Conservation (phyloP, 1,284 basidiomycete species). For the Phellopilus nigrolimitatus region DNA sequence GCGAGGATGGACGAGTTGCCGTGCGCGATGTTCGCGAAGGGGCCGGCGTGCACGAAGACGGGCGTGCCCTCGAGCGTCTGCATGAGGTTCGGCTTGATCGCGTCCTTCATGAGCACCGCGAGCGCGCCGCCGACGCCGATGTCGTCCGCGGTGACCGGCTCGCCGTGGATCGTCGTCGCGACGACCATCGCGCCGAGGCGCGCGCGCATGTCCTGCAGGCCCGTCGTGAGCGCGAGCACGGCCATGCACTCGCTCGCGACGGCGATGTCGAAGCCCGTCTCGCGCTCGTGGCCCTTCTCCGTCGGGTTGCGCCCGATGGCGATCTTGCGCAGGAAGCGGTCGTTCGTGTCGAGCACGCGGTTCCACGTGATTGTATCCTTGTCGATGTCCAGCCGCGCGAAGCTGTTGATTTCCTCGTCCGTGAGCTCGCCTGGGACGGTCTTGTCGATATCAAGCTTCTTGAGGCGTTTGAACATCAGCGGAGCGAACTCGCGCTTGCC, state of each 20-base stretch:
- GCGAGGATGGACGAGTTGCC: slow-evolving; percentile 99
- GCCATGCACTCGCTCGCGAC: slow-evolving; percentile 99
- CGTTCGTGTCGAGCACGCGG: slow-evolving; percentile 95
- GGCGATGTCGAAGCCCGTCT: slow-evolving; percentile 94
- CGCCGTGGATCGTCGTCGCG: slow-evolving; percentile 88
- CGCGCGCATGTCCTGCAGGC: slow-evolving; percentile 89
- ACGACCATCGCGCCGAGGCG: slow-evolving; percentile 94
- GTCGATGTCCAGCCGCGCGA: slow-evolving; percentile 92
- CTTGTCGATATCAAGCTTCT: slow-evolving; percentile 96
- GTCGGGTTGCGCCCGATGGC: slow-evolving; percentile 88
- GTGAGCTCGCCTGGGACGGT: slow-evolving; percentile 91
- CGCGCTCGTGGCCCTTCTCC: slow-evolving; percentile 86
- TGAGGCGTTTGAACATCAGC: slow-evolving; percentile 91
- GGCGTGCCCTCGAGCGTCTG: slow-evolving; percentile 98
- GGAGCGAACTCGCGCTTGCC: slow-evolving; percentile 93
- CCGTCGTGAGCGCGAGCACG: slow-evolving; percentile 87
- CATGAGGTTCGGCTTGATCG: slow-evolving; percentile 99
- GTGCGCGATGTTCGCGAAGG: slow-evolving; percentile 99
- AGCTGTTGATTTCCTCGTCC: slow-evolving; percentile 86
- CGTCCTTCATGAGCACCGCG: slow-evolving; percentile 97
- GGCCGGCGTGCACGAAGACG: slow-evolving; percentile 98
- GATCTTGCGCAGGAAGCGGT: slow-evolving; percentile 94
- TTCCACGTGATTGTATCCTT: slow-evolving; percentile 95
- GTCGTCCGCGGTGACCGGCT: slow-evolving; percentile 95
- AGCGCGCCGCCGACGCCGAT: slow-evolving; percentile 94